Conservation (phyloP, 495 filamentous ascomycete species). For the Oidiodendron maius region DNA sequence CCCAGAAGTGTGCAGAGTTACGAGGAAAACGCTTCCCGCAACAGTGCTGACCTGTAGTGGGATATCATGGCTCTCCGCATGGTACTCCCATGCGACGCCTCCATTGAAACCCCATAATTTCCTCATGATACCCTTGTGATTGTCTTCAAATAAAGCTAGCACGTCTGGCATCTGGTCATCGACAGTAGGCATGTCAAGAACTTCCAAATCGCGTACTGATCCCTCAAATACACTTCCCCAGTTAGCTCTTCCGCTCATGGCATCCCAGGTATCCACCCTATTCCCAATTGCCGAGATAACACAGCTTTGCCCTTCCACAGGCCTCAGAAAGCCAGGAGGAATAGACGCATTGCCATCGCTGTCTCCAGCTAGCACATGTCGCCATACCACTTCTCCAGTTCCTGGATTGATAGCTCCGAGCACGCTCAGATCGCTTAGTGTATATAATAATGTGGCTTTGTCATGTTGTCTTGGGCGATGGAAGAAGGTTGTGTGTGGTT, state of each 20-base stretch:
- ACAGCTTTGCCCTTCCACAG: conserved; percentile 66
- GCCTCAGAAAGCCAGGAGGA: conserved; percentile 48
- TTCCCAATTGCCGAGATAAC: conserved; percentile 64
- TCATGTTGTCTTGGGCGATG: conserved; percentile 75
- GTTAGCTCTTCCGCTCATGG: conserved; percentile 66
- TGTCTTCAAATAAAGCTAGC: conserved; percentile 59
- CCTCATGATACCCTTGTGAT: conserved; percentile 50
- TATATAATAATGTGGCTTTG: conserved; percentile 86
- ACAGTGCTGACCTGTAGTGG: conserved; percentile 78
- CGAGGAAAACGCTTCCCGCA: conserved; percentile 64
- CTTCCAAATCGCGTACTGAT: conserved; percentile 69
- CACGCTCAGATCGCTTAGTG: conserved; percentile 72
- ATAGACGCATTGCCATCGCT: background rate
- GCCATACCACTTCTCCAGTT: conserved; percentile 79
- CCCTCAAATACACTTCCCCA: conserved; percentile 62
- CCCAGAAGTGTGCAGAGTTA: conserved; percentile 64
- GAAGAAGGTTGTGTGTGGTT: conserved; percentile 85
- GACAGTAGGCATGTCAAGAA: conserved; percentile 60
- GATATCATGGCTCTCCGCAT: conserved; percentile 59
- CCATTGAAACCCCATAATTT: conserved; percentile 70
- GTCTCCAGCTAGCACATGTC: conserved; percentile 52
- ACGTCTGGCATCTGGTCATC: conserved; percentile 55
- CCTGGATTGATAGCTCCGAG: conserved; percentile 86
- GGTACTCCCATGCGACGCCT: conserved; percentile 69
- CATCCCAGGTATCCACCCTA: conserved; percentile 72